Evolutionary conservation across 768 basidiomycete species (phyloP), one percentile per base, ranked within the genome.

Genomic region (Collybiopsis luxurians): DNA sequence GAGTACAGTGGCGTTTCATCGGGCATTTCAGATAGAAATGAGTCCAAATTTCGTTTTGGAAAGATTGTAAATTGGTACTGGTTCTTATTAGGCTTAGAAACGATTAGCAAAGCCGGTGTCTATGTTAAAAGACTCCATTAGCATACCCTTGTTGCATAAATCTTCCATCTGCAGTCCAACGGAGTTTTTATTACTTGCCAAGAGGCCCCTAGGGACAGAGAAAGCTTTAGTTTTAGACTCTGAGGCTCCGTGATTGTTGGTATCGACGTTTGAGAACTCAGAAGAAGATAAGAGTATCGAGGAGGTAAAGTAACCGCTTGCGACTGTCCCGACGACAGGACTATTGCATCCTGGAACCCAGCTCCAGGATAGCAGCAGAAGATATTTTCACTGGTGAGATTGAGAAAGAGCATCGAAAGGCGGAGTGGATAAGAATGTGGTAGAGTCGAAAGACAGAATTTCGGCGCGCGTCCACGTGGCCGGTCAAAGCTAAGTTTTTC

Each of bases 1-100:
- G 87, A 86, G 9, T 90, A 91, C 27, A 96, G 71, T 6, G 86
- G 79, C 0, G 82, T 71, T 2, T 72, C 65, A 67, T 94, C 87
- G 2, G 92, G 87, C 46, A 96, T 73, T 30, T 80, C 70, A 11
- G 79, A 73, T 52, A 85, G 66, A 62, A 82, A 94, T 2, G 81
- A 78, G 4, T 80, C 73, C 52, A 85, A 66, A 54, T 83, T 73
- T 56, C 92, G 77, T 43, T 72, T 76, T n/a, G 82, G 80, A 30
- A 93, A 66, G 21, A 92, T 74, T 4, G 84, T 62, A 15, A 93
- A 60, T 55, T 70, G 72, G 54, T 76, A 71, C 46, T 76, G 74
- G 45, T 71, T 74, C 53, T 70, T 71, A 9, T 77, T 72, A 6
- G 79, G 61, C 86, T 88, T 19, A 11, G 45, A 55, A 15, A 34